Conservation (phyloP, 2,329 filamentous ascomycete genomes). For the Alternaria triticina region DNA sequence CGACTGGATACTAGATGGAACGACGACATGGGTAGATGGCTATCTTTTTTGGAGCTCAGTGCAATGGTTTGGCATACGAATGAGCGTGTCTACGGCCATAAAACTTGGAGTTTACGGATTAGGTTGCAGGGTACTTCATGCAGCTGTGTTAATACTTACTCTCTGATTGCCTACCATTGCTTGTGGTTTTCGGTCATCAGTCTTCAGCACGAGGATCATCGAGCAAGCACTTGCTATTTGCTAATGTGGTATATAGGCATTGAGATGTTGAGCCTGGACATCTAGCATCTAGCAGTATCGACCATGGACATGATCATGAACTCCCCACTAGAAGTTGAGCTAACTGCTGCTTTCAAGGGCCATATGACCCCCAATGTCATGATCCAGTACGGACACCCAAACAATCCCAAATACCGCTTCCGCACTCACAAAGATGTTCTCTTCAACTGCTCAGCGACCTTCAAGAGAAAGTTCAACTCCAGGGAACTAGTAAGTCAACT, state of each 20-base stretch:
- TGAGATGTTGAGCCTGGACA: neutral
- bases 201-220: neutral
- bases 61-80: constrained; percentile 20
- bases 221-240: neutral
- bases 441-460: neutral
- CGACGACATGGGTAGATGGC: constrained; percentile 9
- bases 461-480: neutral
- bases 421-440: neutral
- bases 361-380: neutral
- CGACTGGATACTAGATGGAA: constrained; percentile 51
- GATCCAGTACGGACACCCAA: neutral
- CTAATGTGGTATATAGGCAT: neutral
- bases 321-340: neutral
- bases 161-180: neutral
- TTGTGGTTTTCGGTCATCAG: neutral
- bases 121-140: constrained; percentile 26
- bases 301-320: neutral
- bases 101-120: constrained; percentile 29
- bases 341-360: neutral
- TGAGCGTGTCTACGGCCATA: constrained; percentile 10
- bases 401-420: neutral
- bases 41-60: constrained; percentile 14
- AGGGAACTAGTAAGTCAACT: neutral
- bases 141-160: constrained; percentile 32
- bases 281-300: neutral